Evolutionary conservation across 2,329 filamentous ascomycete species (phyloP).

Genomic region (Mycogone perniciosa): DNA sequence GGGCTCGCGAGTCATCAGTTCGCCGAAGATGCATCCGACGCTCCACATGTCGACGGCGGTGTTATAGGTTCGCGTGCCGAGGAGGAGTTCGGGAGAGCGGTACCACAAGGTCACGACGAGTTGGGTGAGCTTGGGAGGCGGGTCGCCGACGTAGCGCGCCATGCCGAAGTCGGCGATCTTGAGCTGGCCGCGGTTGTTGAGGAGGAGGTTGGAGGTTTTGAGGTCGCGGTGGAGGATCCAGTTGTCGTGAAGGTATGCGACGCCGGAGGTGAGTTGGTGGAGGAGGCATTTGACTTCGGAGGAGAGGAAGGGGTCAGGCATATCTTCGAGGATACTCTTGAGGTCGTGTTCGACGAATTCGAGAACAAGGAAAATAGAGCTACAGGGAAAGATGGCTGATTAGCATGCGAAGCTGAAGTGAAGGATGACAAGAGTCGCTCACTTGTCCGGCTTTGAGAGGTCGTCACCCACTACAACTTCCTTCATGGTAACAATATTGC

Average conservation of each 20-base stretch:
- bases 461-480: constrained; percentile 78
- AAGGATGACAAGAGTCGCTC: constrained; percentile 13
- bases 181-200: constrained; percentile 90
- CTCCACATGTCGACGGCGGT: constrained; percentile 89
- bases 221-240: constrained; percentile 93
- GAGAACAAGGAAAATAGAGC: constrained; percentile 82
- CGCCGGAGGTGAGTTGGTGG: constrained; percentile 71
- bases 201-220: constrained; percentile 87
- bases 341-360: constrained; percentile 97
- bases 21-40: constrained; percentile 90
- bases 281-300: constrained; percentile 91
- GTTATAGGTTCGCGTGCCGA: constrained; percentile 72
- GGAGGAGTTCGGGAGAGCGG: constrained; percentile 80
- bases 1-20: constrained; percentile 77
- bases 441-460: constrained; percentile 48
- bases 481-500: constrained; percentile 72
- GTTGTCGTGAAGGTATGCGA: constrained; percentile 78
- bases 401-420: constrained; percentile 16
- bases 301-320: constrained; percentile 87
- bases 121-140: constrained; percentile 73
- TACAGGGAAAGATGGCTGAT: constrained; percentile 30
- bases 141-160: constrained; percentile 82
- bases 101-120: constrained; percentile 98
- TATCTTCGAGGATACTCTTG: constrained; percentile 85
- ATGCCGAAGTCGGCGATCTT: constrained; percentile 98